These are phyloP conservation scores for Pseudohalonectria lignicola DNA, from an alignment of 2,329 filamentous ascomycete genomes.

Conservation along the genomic window DNA sequence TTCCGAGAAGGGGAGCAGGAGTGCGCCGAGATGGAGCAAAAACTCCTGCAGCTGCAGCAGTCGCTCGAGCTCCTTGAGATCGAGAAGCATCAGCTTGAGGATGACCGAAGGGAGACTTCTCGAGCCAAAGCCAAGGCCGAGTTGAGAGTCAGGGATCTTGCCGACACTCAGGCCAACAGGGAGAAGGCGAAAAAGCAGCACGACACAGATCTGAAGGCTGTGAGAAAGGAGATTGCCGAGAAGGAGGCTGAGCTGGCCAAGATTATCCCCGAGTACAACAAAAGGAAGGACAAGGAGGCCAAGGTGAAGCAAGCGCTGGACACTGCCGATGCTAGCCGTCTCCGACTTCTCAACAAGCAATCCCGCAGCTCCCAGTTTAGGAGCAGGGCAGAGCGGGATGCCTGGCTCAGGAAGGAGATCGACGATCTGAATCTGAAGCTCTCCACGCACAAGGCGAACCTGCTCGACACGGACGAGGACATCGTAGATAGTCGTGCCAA, in stretches of 20 bases:
- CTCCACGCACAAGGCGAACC: constrained; percentile 71
- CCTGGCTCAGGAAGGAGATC: constrained; percentile 71
- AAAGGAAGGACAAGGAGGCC: constrained; percentile 62
- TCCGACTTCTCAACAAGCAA: constrained; percentile 84
- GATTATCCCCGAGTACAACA: constrained; percentile 67
- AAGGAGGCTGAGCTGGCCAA: constrained; percentile 68
- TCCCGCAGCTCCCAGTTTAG: constrained; percentile 78
- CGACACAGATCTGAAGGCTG: constrained; percentile 58
- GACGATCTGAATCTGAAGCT: constrained; percentile 67
- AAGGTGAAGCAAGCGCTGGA: constrained; percentile 62
- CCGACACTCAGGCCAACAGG: constrained; percentile 70
- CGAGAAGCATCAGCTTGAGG: constrained; percentile 79
- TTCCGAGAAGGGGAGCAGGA: constrained; percentile 72
- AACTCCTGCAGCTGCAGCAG: constrained; percentile 71
- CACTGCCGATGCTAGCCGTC: constrained; percentile 61
- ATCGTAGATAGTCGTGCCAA: constrained; percentile 30
- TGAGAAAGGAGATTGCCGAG: constrained; percentile 62
- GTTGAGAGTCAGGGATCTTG: constrained; percentile 68
- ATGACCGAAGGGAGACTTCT: constrained; percentile 75
- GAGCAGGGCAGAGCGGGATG: constrained; percentile 80
- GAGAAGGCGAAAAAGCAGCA: constrained; percentile 64
- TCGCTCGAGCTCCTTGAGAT: constrained; percentile 76
- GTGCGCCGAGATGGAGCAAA: constrained; percentile 63
- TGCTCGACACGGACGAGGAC: constrained; percentile 76
- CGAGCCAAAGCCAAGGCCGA: constrained; percentile 77